These are phyloP conservation scores for Coniosporium apollinis DNA, from an alignment of 495 filamentous ascomycete species.

Conservation along the genomic window DNA sequence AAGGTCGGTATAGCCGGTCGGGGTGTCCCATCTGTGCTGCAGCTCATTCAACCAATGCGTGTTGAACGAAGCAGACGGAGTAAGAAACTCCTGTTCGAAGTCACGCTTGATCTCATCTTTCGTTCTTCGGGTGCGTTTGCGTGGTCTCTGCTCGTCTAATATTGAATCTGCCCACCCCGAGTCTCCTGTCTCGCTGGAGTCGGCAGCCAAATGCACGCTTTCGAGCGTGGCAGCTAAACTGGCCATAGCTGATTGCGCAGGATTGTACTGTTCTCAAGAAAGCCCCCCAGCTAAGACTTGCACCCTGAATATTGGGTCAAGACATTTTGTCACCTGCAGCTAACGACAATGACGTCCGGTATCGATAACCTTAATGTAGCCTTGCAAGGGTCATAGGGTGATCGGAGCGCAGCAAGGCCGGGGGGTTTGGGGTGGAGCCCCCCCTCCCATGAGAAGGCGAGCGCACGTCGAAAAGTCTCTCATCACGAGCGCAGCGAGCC, in stretches of 20 bases:
- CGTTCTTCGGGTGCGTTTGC: conserved; percentile 39
- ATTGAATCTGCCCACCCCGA: conserved; percentile 34
- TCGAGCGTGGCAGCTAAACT: background rate
- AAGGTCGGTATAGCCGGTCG: conserved; percentile 57
- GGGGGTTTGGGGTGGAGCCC: too few species aligned
- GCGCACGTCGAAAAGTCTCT: too few species aligned
- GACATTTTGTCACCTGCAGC: background rate
- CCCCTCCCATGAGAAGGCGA: too few species aligned
- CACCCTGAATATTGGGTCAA: background rate
- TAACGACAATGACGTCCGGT: background rate
- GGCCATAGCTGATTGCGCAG: too few species aligned
- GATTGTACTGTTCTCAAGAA: background rate
- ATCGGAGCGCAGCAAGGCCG: too few species aligned
- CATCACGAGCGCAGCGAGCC: too few species aligned
- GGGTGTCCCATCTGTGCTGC: conserved; percentile 79
- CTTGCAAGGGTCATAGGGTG: background rate
- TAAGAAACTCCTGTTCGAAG: conserved; percentile 62
- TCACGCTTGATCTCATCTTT: conserved; percentile 43
- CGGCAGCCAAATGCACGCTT: conserved; percentile 1
- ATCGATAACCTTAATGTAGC: background rate
- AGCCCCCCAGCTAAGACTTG: background rate
- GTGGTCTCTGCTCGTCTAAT: conserved; percentile 35
- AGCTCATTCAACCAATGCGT: conserved; percentile 70
- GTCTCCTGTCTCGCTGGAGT: background rate
- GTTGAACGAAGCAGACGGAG: conserved; percentile 60